Conservation (phyloP, 495 filamentous ascomycete species). For the Tuber magnatum region DNA sequence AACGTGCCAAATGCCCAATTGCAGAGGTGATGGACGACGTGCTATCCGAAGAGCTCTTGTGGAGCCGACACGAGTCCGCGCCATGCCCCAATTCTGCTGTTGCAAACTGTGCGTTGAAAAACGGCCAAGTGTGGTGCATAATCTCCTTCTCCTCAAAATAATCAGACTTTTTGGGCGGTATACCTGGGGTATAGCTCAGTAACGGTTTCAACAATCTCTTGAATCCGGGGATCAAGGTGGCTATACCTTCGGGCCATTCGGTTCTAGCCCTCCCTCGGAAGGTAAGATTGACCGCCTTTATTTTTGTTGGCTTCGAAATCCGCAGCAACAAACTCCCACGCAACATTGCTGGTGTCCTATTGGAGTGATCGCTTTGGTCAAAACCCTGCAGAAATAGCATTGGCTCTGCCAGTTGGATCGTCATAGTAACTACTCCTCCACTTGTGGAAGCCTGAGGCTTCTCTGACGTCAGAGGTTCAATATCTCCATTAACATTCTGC, state of each 20-base stretch:
- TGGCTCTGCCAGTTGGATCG: constrained; percentile 65
- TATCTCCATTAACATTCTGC: constrained; percentile 11
- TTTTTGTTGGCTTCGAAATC: constrained; percentile 82
- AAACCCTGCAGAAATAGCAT: constrained; percentile 85
- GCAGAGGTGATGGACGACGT: constrained; percentile 38
- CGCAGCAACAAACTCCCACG: constrained; percentile 75
- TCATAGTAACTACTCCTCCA: constrained; percentile 46
- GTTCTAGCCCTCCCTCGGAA: constrained; percentile 81
- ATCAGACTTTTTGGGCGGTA: constrained; percentile 79
- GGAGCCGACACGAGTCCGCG: constrained; percentile 55
- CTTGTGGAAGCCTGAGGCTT: constrained; percentile 50
- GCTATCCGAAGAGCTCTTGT: constrained; percentile 41
- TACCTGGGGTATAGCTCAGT: constrained; percentile 49
- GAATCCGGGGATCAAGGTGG: constrained; percentile 1
- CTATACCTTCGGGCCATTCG: constrained; percentile 87
- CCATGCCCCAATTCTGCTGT: constrained; percentile 58
- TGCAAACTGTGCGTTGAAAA: constrained; percentile 67
- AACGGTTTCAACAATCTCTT: constrained; percentile 14
- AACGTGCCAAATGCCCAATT: constrained; percentile 42
- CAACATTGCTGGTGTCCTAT: constrained; percentile 72
- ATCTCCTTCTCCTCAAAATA: constrained; percentile 73
- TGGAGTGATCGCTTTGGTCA: constrained; percentile 65
- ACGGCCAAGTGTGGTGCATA: constrained; percentile 68
- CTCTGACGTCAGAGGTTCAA: constrained; percentile 42
- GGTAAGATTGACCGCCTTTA: constrained; percentile 84